phyloP scores from a whole-genome alignment of 2,329 filamentous ascomycete genomes.

The Microcera coccophila region DNA sequence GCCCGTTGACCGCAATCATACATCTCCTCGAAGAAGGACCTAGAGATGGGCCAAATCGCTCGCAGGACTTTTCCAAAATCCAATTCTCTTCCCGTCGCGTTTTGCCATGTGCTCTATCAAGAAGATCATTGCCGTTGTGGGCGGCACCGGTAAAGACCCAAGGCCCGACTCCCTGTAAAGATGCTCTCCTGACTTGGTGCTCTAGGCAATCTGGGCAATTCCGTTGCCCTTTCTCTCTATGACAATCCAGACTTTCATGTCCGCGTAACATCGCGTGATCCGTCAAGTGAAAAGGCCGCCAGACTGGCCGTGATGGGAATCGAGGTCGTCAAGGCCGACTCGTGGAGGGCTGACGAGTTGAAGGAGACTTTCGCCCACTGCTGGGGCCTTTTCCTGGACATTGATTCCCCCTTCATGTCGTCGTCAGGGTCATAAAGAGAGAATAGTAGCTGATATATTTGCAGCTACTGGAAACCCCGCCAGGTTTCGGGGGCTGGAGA shows the following conservation, averaged over 20 bases:
- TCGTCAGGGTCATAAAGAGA: constrained; percentile 18
- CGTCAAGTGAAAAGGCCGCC: constrained; percentile 1
- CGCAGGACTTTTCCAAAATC: no score
- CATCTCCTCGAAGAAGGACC: no score
- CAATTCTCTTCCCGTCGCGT: no score
- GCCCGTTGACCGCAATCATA: no score
- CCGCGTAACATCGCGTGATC: constrained; percentile 2
- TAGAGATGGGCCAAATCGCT: no score
- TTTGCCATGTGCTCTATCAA: no score
- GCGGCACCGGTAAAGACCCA: no score
- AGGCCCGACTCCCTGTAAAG: no score
- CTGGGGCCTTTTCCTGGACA: constrained; percentile 17
- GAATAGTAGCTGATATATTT: constrained; percentile 1
- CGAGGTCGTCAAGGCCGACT: constrained; percentile 6
- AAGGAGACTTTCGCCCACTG: constrained; percentile 8
- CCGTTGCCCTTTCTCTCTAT: background rate
- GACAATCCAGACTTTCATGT: constrained; percentile 1
- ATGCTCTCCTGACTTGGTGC: no score
- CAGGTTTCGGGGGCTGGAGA: constrained; percentile 1
- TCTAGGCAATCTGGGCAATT: constrained; percentile 1
- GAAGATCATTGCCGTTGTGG: constrained; percentile 1
- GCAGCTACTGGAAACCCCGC: no score
- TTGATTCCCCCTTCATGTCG: constrained; percentile 18
- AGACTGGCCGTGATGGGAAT: background rate
- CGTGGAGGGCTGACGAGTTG: constrained; percentile 1